phyloP scores from a whole-genome alignment of 306 rosid species.

The Castanea crenata region DNA sequence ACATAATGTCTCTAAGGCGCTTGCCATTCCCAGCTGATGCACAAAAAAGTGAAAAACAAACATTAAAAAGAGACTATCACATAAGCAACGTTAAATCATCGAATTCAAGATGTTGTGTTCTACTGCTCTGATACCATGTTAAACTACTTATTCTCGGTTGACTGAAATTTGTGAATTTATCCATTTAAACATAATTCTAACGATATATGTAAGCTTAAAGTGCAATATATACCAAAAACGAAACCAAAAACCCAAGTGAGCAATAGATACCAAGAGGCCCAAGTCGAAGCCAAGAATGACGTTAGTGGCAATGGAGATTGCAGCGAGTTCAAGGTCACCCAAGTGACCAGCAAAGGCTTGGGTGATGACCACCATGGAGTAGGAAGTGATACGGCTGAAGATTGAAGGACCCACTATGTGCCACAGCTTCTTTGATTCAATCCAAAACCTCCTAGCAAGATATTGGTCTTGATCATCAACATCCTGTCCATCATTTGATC shows the following conservation, averaged over 20 bases:
- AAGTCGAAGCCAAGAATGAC: constrained; percentile 63
- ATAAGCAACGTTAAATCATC: too few species aligned
- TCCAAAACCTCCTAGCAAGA: constrained; percentile 32
- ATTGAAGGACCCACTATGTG: constrained; percentile 75
- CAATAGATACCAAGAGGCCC: constrained; percentile 56
- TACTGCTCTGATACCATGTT: too few species aligned
- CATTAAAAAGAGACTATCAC: too few species aligned
- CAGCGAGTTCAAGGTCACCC: constrained; percentile 70
- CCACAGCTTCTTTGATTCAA: constrained; percentile 75
- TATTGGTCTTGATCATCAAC: constrained; percentile 14
- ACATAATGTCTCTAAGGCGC: constrained; percentile 76
- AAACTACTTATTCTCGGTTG: too few species aligned
- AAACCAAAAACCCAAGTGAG: neutral
- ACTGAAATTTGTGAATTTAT: too few species aligned
- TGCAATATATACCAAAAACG: too few species aligned
- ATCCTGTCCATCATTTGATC: constrained; percentile 12
- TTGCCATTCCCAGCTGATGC: constrained; percentile 78
- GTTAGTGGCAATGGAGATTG: constrained; percentile 54
- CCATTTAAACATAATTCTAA: too few species aligned
- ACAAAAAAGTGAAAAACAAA: neutral
- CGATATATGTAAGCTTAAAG: too few species aligned
- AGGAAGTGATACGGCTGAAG: constrained; percentile 52
- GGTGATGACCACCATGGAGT: constrained; percentile 60
- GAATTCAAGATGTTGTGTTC: too few species aligned
- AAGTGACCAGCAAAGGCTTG: constrained; percentile 81